Evolutionary conservation across 345 rosid genomes (phyloP).

Genomic region (Rubroshorea leprosula): DNA sequence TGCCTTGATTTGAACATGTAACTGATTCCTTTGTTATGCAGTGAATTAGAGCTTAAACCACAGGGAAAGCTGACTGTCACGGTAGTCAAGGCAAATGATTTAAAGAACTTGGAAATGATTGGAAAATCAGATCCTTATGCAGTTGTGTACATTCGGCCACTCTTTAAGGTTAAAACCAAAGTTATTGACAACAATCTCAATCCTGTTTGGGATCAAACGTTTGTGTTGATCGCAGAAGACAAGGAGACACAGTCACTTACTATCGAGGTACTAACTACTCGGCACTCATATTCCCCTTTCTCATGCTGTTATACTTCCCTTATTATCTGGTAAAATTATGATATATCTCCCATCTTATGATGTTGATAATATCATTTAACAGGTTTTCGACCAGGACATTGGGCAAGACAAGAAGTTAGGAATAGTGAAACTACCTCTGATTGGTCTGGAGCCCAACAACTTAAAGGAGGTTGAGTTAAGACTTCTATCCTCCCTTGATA

Average conservation of each 20-base stretch:
- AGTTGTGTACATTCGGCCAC: slow-evolving; percentile 63
- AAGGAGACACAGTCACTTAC: slow-evolving; percentile 85
- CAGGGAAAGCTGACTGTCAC: slow-evolving; percentile 78
- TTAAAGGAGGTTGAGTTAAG: slow-evolving; percentile 54
- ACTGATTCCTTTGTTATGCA: slow-evolving; percentile 26
- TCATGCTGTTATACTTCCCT: neutral
- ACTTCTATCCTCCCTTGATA: slow-evolving; percentile 79
- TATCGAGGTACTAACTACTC: slow-evolving; percentile 56
- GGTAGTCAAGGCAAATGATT: slow-evolving; percentile 66
- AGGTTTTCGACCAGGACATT: slow-evolving; percentile 89
- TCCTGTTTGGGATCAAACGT: slow-evolving; percentile 88
- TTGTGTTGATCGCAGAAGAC: slow-evolving; percentile 90
- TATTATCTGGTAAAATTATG: too few relatives aligned
- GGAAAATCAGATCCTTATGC: slow-evolving; percentile 99
- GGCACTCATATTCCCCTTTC: slow-evolving; percentile 2
- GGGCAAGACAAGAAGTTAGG: slow-evolving; percentile 95
- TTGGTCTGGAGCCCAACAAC: slow-evolving; percentile 47
- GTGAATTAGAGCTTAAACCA: slow-evolving; percentile 96
- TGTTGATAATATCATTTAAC: slow-evolving; percentile 20
- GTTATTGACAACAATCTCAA: slow-evolving; percentile 86
- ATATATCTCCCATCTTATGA: neutral
- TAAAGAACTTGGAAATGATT: slow-evolving; percentile 97
- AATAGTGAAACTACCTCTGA: slow-evolving; percentile 59
- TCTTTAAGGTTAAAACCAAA: slow-evolving; percentile 79
- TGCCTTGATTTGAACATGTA: neutral